These are phyloP conservation scores for Acanthochlamys bracteata DNA, from an alignment of 106 monocot species.

Conservation along the genomic window DNA sequence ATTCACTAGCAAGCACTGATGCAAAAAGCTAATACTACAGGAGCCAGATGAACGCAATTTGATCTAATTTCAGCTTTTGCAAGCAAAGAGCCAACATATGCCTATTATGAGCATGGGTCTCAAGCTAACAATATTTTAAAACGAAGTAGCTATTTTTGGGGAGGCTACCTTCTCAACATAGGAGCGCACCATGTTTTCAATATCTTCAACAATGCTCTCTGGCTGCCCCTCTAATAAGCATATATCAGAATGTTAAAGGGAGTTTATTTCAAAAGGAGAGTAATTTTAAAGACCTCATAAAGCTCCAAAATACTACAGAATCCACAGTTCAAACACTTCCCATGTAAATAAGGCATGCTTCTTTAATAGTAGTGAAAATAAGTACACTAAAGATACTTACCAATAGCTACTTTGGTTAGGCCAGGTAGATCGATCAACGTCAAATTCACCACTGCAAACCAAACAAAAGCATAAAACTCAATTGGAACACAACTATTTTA, in stretches of 20 bases:
- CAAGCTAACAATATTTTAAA: no score
- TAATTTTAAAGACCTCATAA: no score
- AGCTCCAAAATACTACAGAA: no score
- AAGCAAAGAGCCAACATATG: no score
- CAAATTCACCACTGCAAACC: constrained; percentile 79
- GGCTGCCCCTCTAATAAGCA: constrained; percentile 1
- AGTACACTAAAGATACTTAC: constrained; percentile 29
- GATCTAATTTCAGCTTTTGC: no score
- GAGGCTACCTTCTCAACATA: neutral
- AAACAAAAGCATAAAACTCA: neutral
- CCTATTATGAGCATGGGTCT: no score
- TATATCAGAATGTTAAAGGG: neutral
- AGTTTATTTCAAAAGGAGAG: neutral
- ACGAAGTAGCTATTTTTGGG: no score
- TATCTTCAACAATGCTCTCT: constrained; percentile 1
- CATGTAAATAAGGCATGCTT: neutral
- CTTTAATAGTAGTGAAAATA: neutral
- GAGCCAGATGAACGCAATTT: no score
- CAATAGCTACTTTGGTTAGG: constrained; percentile 93
- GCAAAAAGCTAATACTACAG: no score
- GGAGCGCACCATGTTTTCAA: constrained; percentile 3
- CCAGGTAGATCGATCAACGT: constrained; percentile 96
- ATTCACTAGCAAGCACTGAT: no score
- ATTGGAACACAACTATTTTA: no score
- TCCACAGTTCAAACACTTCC: no score